Percentiles rank a stretch among this genome's conserved stretches.
Evolutionary conservation across 2,329 filamentous ascomycete species (phyloP).

Genomic region (Pestalotiopsis fici): DNA sequence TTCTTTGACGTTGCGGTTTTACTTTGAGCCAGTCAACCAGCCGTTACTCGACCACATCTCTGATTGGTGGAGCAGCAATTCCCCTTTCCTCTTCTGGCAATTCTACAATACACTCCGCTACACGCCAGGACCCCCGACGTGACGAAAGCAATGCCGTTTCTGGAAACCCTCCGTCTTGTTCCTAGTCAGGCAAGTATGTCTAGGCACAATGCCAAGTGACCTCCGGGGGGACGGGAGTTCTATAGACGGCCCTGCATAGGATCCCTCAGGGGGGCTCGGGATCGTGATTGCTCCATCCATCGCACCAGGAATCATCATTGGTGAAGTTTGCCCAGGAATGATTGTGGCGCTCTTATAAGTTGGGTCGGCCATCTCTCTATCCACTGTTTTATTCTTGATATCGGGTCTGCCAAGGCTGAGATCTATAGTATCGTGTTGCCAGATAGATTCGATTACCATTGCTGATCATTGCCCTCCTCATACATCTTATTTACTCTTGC

Average conservation of each 20-base stretch:
- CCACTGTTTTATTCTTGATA: background rate
- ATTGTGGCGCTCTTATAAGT: slow-evolving; percentile 1
- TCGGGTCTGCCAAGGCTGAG: background rate
- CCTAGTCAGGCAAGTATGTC: background rate
- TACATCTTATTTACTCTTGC: background rate
- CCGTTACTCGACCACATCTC: background rate
- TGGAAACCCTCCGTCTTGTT: background rate
- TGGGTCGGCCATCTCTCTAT: background rate
- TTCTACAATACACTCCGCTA: background rate
- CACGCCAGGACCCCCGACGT: no score
- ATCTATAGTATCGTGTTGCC: background rate
- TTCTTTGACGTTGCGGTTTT: background rate
- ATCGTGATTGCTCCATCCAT: no score
- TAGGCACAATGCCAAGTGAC: background rate
- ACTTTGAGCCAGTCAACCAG: background rate
- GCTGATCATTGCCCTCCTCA: background rate
- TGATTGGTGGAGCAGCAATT: slow-evolving; percentile 5
- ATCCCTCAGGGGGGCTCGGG: no score
- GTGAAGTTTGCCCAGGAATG: no score
- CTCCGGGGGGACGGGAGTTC: background rate
- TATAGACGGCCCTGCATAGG: no score
- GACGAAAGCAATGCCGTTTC: background rate
- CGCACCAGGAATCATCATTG: no score
- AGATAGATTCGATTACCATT: background rate
- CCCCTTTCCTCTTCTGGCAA: background rate